Conservation (phyloP, 257 asterid genomes). For the Capsicum pubescens region DNA sequence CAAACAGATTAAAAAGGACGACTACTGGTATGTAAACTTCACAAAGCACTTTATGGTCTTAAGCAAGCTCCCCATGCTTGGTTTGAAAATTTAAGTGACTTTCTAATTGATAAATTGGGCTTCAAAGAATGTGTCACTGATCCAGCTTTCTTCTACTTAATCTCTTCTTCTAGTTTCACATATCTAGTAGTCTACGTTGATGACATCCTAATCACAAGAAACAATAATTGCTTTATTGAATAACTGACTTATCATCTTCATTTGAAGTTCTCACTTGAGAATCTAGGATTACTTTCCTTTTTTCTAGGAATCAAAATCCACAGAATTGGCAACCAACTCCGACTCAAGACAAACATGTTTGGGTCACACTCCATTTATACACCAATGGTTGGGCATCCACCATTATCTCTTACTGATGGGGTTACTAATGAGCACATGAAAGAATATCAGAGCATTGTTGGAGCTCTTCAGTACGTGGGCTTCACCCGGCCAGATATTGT, state of each 20-base stretch:
- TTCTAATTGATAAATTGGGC: too few species aligned
- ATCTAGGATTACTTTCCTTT: neutral
- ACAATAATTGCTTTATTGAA: neutral
- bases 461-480: neutral
- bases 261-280: neutral
- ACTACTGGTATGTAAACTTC: neutral
- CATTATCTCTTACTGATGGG: neutral
- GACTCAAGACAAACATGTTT: neutral
- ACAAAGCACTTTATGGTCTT: neutral
- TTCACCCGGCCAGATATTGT: neutral
- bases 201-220: neutral
- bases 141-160: neutral
- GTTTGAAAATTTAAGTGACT: too few species aligned
- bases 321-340: neutral
- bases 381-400: neutral
- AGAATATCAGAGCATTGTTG: neutral
- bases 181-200: neutral
- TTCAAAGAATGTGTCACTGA: neutral
- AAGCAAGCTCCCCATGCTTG: too few species aligned
- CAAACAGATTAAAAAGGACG: neutral
- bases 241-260: neutral
- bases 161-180: too few species aligned
- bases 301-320: neutral
- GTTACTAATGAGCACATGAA: neutral
- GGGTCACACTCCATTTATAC: neutral